Conservation (phyloP, 768 basidiomycete species). For the Boletus rubroflammeus region DNA sequence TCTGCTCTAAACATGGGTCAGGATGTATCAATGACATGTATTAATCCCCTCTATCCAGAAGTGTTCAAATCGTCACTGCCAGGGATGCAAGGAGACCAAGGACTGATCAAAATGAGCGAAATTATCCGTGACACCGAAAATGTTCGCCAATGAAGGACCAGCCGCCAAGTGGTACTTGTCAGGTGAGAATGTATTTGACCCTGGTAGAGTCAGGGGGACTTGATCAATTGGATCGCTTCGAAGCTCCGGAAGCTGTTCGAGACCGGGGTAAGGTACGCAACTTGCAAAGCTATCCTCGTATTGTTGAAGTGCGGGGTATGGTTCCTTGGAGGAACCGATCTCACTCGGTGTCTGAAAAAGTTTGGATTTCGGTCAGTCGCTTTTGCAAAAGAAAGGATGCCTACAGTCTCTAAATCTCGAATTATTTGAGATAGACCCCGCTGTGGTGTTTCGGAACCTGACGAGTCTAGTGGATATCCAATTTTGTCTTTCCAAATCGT, state of each 20-base stretch:
- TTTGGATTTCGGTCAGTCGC: constrained; percentile 1
- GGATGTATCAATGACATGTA: not conserved
- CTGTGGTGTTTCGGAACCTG: constrained; percentile 19
- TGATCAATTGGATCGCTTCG: not conserved
- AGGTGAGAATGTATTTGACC: not conserved
- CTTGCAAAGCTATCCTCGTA: not conserved
- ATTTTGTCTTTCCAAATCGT: constrained; percentile 1
- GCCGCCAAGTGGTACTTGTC: not conserved
- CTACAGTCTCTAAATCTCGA: constrained; percentile 32
- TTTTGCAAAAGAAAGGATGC: not conserved
- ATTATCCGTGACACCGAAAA: not conserved
- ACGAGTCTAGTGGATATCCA: constrained; percentile 19
- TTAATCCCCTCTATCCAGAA: not conserved
- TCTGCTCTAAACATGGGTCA: not conserved
- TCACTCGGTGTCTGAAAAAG: constrained; percentile 27
- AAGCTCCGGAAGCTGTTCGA: constrained; percentile 1
- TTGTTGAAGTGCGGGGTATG: not conserved
- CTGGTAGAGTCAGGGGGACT: not conserved
- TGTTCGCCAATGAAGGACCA: not conserved
- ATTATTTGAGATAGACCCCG: constrained; percentile 19
- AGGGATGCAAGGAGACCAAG: not conserved
- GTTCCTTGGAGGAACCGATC: constrained; percentile 13
- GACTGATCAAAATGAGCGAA: not conserved
- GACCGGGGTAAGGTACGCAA: not conserved
- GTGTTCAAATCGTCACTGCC: not conserved